These are phyloP conservation scores for Talaromyces sp. DNA, from an alignment of 2,329 filamentous ascomycete species.

Conservation along the genomic window DNA sequence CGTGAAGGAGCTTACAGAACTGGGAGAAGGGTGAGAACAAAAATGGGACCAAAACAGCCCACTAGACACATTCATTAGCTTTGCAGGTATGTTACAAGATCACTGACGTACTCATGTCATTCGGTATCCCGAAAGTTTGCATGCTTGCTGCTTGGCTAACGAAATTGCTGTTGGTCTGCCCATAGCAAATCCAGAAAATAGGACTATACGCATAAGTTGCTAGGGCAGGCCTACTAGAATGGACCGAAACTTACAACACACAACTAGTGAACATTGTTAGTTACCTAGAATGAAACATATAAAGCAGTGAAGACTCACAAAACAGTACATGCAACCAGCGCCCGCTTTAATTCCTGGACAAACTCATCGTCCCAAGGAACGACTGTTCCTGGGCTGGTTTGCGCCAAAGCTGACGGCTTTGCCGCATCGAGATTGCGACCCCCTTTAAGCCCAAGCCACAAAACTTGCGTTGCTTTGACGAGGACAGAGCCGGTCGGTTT, in stretches of 20 bases:
- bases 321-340: conserved; percentile 58
- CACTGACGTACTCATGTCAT: conserved; percentile 1
- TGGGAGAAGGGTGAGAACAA: conserved; percentile 2
- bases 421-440: conserved; percentile 29
- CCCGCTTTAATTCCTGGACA: conserved; percentile 59
- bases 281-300: conserved; percentile 39
- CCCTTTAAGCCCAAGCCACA: conserved; percentile 1
- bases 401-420: conserved; percentile 23
- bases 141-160: conserved; percentile 27
- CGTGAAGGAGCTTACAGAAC: background rate
- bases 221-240: background rate
- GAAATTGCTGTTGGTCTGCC: conserved; percentile 8
- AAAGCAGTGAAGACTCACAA: background rate
- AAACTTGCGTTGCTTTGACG: background rate
- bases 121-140: conserved; percentile 2
- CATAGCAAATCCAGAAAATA: conserved; percentile 50
- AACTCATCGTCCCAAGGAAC: conserved; percentile 59
- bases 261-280: background rate
- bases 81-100: background rate
- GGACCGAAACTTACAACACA: background rate
- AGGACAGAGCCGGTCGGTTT: background rate
- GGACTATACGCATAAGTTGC: conserved; percentile 46
- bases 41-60: conserved; percentile 2
- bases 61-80: background rate
- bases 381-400: conserved; percentile 14